phyloP scores from a whole-genome alignment of 2,329 filamentous ascomycete genomes.

The Botrytis porri region DNA sequence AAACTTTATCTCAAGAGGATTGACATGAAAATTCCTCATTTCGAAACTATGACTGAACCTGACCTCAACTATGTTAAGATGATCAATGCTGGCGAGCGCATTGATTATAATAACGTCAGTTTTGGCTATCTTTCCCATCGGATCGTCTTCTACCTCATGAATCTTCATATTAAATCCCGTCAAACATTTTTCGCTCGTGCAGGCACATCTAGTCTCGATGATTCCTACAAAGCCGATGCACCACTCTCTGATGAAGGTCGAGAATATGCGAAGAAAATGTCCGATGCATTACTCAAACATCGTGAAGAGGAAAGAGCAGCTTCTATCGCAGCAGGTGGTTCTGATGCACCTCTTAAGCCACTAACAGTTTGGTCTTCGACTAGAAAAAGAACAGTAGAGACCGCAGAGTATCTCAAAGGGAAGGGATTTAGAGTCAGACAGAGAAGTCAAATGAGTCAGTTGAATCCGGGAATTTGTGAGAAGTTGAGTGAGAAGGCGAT shows the following conservation, averaged over 20 bases:
- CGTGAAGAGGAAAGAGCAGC: slow-evolving; percentile 76
- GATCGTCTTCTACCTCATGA: slow-evolving; percentile 97
- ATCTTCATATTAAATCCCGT: slow-evolving; percentile 92
- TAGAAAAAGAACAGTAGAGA: slow-evolving; percentile 84
- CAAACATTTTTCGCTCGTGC: slow-evolving; percentile 91
- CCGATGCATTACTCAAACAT: slow-evolving; percentile 76
- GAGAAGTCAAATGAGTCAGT: slow-evolving; percentile 92
- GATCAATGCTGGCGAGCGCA: slow-evolving; percentile 92
- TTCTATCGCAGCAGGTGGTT: slow-evolving; percentile 64
- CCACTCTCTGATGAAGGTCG: slow-evolving; percentile 76
- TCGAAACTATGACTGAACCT: slow-evolving; percentile 92
- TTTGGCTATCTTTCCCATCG: slow-evolving; percentile 96
- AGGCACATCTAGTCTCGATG: slow-evolving; percentile 81
- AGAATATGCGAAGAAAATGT: slow-evolving; percentile 82
- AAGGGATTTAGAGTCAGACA: slow-evolving; percentile 84
- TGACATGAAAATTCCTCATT: slow-evolving; percentile 87
- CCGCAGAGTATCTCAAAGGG: slow-evolving; percentile 74
- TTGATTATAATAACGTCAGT: slow-evolving; percentile 94
- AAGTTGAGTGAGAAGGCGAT: slow-evolving; percentile 85
- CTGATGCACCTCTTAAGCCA: slow-evolving; percentile 68
- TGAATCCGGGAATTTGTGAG: slow-evolving; percentile 95
- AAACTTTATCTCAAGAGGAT: slow-evolving; percentile 89
- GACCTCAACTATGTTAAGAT: slow-evolving; percentile 99
- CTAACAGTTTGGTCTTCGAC: slow-evolving; percentile 95
- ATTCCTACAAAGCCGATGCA: slow-evolving; percentile 89